Evolutionary conservation across 2,329 filamentous ascomycete species (phyloP).

Genomic region (Cordyceps javanica): DNA sequence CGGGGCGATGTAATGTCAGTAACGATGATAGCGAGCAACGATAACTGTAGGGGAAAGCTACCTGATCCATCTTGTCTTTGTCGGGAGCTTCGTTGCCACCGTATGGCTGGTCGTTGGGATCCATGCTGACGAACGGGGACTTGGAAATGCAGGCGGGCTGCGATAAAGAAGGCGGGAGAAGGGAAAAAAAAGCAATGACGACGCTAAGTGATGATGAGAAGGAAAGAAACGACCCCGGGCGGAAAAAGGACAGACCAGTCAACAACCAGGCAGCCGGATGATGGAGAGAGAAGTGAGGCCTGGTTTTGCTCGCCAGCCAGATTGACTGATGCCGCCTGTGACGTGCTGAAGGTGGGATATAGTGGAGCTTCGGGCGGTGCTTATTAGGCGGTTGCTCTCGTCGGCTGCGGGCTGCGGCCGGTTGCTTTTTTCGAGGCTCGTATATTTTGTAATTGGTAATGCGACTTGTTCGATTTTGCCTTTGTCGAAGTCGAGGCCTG

Average conservation of each 20-base stretch:
- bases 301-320: background rate
- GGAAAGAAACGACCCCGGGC: background rate
- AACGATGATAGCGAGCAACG: no score
- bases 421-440: background rate
- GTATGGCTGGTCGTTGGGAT: slow-evolving; percentile 38
- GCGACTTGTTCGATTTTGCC: no score
- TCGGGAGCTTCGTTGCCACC: slow-evolving; percentile 46
- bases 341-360: slow-evolving; percentile 10
- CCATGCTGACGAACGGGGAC: slow-evolving; percentile 29
- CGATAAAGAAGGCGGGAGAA: background rate
- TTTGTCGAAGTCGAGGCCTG: no score
- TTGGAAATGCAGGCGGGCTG: background rate
- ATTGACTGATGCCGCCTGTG: background rate
- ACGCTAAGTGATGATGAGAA: background rate
- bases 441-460: background rate
- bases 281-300: background rate
- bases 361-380: background rate
- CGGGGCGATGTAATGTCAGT: background rate
- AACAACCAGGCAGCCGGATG: background rate
- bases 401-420: background rate
- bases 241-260: slow-evolving; percentile 2
- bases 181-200: background rate
- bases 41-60: no score
- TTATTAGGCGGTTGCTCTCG: background rate
- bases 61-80: slow-evolving; percentile 54